Evolutionary conservation across 2,329 filamentous ascomycete species (phyloP).

Genomic region (Rutstroemia sydowiana): DNA sequence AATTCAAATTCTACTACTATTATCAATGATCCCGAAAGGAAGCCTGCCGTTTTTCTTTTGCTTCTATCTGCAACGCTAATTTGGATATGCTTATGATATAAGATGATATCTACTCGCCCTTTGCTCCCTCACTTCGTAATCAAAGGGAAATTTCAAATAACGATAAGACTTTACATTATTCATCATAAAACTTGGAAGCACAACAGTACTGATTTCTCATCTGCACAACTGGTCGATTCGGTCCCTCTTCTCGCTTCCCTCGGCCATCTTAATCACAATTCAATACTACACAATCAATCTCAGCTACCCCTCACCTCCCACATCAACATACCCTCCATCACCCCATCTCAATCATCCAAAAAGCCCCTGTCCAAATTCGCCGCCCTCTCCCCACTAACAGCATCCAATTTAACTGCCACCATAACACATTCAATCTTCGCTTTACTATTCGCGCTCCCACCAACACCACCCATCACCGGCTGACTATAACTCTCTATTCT

Average conservation of each 20-base stretch:
- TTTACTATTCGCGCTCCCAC: conserved; percentile 50
- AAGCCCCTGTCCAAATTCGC: conserved; percentile 63
- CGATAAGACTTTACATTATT: too few relatives aligned
- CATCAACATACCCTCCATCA: background rate
- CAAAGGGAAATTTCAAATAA: too few relatives aligned
- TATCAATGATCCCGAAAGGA: too few relatives aligned
- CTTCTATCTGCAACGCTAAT: too few relatives aligned
- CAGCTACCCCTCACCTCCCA: background rate
- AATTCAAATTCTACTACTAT: too few relatives aligned
- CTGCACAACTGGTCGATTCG: background rate
- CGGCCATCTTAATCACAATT: background rate
- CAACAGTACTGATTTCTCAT: background rate
- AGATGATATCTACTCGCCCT: too few relatives aligned
- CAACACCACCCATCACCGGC: conserved; percentile 54
- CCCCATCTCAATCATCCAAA: conserved; percentile 31
- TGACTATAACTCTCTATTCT: conserved; percentile 50
- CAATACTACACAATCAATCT: background rate
- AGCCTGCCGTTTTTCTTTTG: too few relatives aligned
- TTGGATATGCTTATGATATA: too few relatives aligned
- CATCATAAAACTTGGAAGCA: too few relatives aligned
- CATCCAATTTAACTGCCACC: conserved; percentile 69
- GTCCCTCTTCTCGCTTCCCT: background rate
- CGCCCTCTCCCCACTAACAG: conserved; percentile 55
- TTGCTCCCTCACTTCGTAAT: too few relatives aligned
- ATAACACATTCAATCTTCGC: conserved; percentile 62